Conservation (phyloP, 192 early-diverging fungal genomes). For the Backusella mclennaniae region DNA sequence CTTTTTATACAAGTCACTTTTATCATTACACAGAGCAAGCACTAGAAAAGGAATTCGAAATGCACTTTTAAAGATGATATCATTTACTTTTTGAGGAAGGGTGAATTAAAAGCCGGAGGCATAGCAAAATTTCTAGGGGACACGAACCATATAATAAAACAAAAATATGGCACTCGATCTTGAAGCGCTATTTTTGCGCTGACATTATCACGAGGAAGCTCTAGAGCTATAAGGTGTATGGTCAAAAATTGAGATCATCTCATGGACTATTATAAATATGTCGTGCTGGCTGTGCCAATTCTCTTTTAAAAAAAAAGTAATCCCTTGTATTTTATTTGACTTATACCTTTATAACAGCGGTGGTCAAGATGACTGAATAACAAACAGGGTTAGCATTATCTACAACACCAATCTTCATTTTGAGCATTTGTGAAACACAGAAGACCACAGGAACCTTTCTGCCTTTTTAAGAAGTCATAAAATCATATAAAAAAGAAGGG, state of each 20-base stretch:
- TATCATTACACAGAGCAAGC: neutral
- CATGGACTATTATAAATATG: neutral
- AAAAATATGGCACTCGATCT: neutral
- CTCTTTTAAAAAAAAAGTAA: neutral
- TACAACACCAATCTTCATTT: neutral
- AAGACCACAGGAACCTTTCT: neutral
- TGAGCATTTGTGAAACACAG: neutral
- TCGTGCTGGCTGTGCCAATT: neutral
- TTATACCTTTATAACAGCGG: neutral
- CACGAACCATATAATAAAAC: neutral
- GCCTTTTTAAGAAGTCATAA: constrained; percentile 1
- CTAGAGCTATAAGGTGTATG: neutral
- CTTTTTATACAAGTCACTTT: constrained; percentile 1
- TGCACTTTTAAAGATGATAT: neutral
- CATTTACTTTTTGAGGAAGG: neutral
- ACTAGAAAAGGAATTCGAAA: neutral
- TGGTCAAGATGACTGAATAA: neutral
- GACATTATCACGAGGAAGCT: neutral
- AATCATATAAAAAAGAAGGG: constrained; percentile 9
- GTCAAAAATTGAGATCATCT: neutral
- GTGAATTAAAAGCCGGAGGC: neutral
- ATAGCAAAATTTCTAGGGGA: neutral
- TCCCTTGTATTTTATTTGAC: neutral
- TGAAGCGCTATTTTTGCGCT: neutral
- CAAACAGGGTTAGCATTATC: neutral